A percentile compares a stretch with the other conserved stretches of the same genome.
Conservation (phyloP, 257 asterid genomes). For the Osmanthus fragrans region DNA sequence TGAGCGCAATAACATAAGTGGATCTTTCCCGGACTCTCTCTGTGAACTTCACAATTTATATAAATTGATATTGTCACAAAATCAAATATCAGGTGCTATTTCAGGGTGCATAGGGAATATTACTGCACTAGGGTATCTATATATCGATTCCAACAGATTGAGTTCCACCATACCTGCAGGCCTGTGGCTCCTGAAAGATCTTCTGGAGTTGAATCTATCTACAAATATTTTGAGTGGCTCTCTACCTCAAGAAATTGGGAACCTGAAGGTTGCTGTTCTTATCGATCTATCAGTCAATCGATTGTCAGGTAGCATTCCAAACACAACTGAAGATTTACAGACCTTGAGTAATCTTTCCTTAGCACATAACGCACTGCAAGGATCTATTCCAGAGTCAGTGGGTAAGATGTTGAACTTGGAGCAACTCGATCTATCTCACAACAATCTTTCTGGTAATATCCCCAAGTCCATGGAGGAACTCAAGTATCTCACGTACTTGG, state of each 20-base stretch:
- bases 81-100: not conserved
- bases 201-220: constrained; percentile 8
- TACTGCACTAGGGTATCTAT: not conserved
- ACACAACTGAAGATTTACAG: too few species aligned
- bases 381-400: too few species aligned
- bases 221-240: constrained; percentile 11
- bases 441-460: too few species aligned
- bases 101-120: constrained; percentile 2
- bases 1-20: not conserved
- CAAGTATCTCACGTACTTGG: too few species aligned
- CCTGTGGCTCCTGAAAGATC: constrained; percentile 11
- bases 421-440: too few species aligned
- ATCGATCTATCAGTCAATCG: too few species aligned
- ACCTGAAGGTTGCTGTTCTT: too few species aligned
- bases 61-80: not conserved
- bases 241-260: not conserved
- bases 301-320: too few species aligned
- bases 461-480: too few species aligned
- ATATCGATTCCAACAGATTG: not conserved
- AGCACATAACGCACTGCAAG: too few species aligned
- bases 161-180: not conserved
- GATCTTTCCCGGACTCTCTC: not conserved
- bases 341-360: too few species aligned
- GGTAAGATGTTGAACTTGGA: too few species aligned
- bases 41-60: not conserved